Conservation (phyloP, 306 rosid species). For the Fagus sylvatica region DNA sequence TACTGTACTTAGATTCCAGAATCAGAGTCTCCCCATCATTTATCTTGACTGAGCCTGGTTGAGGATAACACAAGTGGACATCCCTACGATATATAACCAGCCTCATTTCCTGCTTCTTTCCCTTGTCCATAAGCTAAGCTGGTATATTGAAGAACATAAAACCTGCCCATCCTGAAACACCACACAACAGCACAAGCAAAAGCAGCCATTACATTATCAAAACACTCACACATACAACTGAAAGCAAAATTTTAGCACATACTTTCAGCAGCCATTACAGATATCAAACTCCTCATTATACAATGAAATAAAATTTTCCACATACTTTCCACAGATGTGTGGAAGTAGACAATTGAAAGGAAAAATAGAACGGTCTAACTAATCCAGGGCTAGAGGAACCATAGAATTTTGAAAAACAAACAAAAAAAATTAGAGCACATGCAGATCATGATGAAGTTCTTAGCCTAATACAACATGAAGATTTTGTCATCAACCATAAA, state of each 20-base stretch:
- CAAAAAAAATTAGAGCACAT: neutral
- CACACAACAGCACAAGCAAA: conserved; percentile 8
- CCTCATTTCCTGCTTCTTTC: conserved; percentile 65
- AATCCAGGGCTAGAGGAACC: neutral
- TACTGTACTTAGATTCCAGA: conserved; percentile 52
- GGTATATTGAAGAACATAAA: conserved; percentile 66
- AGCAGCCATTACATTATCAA: conserved; percentile 1
- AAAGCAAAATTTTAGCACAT: too few relatives aligned
- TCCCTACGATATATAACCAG: conserved; percentile 69
- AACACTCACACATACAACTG: too few relatives aligned
- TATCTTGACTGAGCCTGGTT: conserved; percentile 61
- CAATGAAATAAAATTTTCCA: neutral
- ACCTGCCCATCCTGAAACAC: conserved; percentile 60
- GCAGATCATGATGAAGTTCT: neutral
- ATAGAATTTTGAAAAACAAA: too few relatives aligned
- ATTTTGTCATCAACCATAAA: neutral
- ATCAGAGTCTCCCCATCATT: conserved; percentile 52
- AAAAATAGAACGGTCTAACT: neutral
- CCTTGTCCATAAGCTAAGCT: conserved; percentile 75
- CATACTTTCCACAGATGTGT: neutral
- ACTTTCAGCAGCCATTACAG: too few relatives aligned
- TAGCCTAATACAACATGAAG: neutral
- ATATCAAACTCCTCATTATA: neutral
- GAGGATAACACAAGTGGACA: conserved; percentile 80
- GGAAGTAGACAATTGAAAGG: neutral